Evolutionary conservation across 306 rosid species (phyloP).

Genomic region (Gastrolobium villosum): DNA sequence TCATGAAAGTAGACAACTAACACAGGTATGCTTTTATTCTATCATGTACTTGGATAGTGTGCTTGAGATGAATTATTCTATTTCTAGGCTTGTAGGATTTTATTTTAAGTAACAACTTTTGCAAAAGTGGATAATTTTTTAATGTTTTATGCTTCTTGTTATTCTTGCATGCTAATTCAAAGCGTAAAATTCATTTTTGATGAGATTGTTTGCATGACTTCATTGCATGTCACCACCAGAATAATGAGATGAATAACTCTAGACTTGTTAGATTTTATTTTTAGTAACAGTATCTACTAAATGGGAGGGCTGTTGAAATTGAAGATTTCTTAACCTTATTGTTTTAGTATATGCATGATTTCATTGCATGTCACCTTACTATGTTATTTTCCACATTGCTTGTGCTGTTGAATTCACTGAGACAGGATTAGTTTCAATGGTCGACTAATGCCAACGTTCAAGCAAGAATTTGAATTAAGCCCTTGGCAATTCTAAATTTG

Average conservation of each 20-base stretch:
- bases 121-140: background rate
- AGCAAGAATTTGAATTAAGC: conserved; percentile 4
- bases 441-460: background rate
- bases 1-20: conserved; percentile 95
- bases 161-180: conserved; percentile 19
- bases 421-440: conserved; percentile 5
- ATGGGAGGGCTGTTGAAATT: background rate
- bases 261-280: conserved; percentile 16
- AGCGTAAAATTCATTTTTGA: background rate
- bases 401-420: background rate
- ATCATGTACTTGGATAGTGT: conserved; percentile 15
- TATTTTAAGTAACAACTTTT: conserved; percentile 14
- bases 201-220: background rate
- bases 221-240: background rate
- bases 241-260: background rate
- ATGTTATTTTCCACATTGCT: background rate
- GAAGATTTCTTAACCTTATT: background rate
- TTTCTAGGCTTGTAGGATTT: conserved; percentile 15
- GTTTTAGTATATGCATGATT: conserved; percentile 23
- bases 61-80: background rate
- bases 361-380: conserved; percentile 2
- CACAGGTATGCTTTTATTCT: conserved; percentile 71
- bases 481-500: conserved; percentile 6
- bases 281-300: background rate
- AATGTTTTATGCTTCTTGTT: background rate